Evolutionary conservation across 495 filamentous ascomycete species (phyloP), one percentile per base, ranked within the genome.

Genomic region (Neurospora sp.): DNA sequence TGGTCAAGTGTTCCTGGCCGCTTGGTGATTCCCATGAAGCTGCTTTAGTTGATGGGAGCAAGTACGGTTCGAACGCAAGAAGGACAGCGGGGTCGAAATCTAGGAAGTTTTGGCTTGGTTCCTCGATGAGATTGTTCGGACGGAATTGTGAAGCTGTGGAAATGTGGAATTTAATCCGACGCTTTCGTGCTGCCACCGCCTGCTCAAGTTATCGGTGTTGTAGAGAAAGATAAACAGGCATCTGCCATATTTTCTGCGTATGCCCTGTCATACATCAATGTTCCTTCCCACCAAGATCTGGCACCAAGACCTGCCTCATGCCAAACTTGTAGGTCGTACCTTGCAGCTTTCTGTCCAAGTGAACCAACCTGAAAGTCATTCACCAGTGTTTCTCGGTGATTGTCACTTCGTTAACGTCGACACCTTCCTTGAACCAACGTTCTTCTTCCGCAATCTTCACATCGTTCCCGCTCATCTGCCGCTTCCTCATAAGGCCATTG

Each of bases 391-490:
- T 83, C 81, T 92, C 91, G 41, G 81, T 81, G 76, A 97, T 95
- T 14, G 85, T 74, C 9, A 93, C 93, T 0, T 84, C 79, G 74
- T 97, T 86, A 8, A 96, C 91, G 83, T 96, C 90, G 37, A 93
- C 87, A 2, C 88, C 90, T 2, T 91, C 89, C 77, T 84, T 87
- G 76, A 89, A 91, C 91, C 91, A 93, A 69, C 90, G 81, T 77
- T 89, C 88, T 20, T 81, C 82, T 42, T 89, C 88, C 1, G 74
- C 82, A 68, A 97, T 89, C 77, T 88, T 84, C 27, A 97, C 78
- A 83, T 97, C 92, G 77, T 97, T 97, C 3, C 92, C 94, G 78
- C 93, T 96, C 94, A 97, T 97, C 89, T 90, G 89, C 61, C 93
- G 81, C 83, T 97, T 97, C 72, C 89, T 80, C 94, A 97, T 97